Evolutionary conservation across 1,284 basidiomycete species (phyloP).

Genomic region (Melampsora larici-populina): DNA sequence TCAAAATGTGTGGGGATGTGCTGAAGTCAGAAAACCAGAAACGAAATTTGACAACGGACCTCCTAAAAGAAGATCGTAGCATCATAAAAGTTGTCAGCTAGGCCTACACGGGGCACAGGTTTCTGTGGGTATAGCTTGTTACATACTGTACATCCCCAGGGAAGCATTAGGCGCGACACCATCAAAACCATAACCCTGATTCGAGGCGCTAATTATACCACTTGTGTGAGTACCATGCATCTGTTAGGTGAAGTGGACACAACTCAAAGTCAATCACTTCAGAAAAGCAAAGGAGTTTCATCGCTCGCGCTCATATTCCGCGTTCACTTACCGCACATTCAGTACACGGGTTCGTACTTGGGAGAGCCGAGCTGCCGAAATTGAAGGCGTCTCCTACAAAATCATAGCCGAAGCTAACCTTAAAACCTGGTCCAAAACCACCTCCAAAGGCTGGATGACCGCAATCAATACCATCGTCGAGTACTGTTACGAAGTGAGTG

Average conservation of each 20-base stretch:
- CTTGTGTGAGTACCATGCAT: background rate
- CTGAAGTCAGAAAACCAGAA: too few relatives aligned
- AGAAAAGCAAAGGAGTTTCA: background rate
- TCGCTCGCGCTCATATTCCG: too few relatives aligned
- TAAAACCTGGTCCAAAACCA: constrained; percentile 63
- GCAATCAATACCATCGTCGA: constrained; percentile 58
- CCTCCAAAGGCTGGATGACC: constrained; percentile 65
- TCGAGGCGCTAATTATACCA: background rate
- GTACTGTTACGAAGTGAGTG: background rate
- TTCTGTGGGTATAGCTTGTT: background rate
- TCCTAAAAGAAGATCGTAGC: background rate
- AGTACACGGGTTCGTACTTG: constrained; percentile 16
- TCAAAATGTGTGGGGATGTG: too few relatives aligned
- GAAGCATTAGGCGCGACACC: background rate
- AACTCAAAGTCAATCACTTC: background rate
- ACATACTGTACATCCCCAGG: background rate
- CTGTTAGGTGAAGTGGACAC: background rate
- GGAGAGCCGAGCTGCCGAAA: background rate
- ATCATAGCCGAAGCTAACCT: constrained; percentile 63
- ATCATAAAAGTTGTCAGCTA: too few relatives aligned
- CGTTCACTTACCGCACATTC: background rate
- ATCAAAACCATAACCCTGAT: background rate
- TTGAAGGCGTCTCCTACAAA: constrained; percentile 53
- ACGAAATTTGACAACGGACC: background rate
- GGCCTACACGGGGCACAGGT: too few relatives aligned